These are phyloP conservation scores for Dipodascus albidus DNA, from an alignment of 805 yeast genomes.

Conservation along the genomic window DNA sequence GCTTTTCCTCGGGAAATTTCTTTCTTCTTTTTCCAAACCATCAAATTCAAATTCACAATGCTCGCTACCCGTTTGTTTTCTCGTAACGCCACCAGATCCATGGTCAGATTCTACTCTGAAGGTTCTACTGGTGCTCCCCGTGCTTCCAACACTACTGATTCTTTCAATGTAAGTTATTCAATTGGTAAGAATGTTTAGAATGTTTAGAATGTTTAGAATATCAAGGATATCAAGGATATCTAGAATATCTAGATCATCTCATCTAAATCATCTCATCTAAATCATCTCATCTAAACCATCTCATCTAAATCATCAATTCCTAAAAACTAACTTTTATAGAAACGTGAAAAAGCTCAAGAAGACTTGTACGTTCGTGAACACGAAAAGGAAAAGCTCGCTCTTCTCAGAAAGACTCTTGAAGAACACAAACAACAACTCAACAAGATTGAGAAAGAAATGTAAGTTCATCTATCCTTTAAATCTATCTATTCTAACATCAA, in stretches of 20 bases:
- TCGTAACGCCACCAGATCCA: conserved; percentile 10
- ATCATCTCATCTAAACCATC: too few relatives aligned
- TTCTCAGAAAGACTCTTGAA: conserved; percentile 63
- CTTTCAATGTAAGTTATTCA: conserved; percentile 37
- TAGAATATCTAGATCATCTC: too few relatives aligned
- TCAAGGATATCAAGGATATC: too few relatives aligned
- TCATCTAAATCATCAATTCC: not conserved
- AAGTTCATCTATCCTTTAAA: conserved; percentile 4
- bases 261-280: too few relatives aligned
- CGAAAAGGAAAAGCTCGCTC: conserved; percentile 77
- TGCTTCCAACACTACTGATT: conserved; percentile 41
- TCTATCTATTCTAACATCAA: not conserved
- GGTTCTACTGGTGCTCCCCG: conserved; percentile 55
- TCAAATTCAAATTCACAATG: conserved; percentile 4
- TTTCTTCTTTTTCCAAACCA: not conserved
- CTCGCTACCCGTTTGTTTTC: conserved; percentile 10
- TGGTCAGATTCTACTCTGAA: conserved; percentile 35
- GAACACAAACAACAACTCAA: conserved; percentile 35
- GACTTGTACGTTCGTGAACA: conserved; percentile 75
- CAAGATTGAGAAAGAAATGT: conserved; percentile 16
- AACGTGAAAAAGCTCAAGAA: conserved; percentile 91
- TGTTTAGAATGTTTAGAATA: too few relatives aligned
- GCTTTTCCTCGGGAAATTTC: conserved; percentile 6
- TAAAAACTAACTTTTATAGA: conserved; percentile 26
- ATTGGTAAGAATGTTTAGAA: too few relatives aligned